These are phyloP conservation scores for Phytopythium ostracodes DNA, from an alignment of 352 stramenopile genomes.

Conservation along the genomic window DNA sequence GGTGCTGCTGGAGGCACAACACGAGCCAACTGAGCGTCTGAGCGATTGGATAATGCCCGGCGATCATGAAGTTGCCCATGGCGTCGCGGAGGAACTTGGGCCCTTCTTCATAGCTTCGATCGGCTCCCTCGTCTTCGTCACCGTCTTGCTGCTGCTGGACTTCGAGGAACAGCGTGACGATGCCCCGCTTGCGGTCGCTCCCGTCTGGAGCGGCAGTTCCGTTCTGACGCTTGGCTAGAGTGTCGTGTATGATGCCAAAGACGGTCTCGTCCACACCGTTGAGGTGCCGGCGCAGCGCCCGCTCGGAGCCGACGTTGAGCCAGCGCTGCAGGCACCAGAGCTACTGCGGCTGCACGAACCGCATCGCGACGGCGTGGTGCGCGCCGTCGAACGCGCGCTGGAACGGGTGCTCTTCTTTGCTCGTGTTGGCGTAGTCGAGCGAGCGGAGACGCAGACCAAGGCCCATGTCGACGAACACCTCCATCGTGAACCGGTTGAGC, in stretches of 20 bases:
- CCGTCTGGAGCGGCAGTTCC: background rate
- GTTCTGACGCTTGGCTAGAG: slow-evolving; percentile 2
- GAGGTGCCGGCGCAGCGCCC: slow-evolving; percentile 13
- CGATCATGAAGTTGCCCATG: background rate
- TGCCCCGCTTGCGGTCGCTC: background rate
- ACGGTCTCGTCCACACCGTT: slow-evolving; percentile 12
- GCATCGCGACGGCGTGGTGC: background rate
- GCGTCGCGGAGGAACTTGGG: background rate
- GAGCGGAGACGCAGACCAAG: slow-evolving; percentile 18
- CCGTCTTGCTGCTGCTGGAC: background rate
- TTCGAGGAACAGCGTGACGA: slow-evolving; percentile 6
- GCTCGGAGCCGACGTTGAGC: slow-evolving; percentile 26
- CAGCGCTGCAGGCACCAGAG: slow-evolving; percentile 13
- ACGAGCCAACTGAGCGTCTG: slow-evolving; percentile 16
- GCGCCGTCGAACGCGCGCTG: slow-evolving; percentile 12
- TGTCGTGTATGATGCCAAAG: slow-evolving; percentile 11
- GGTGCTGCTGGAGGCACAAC: slow-evolving; percentile 22
- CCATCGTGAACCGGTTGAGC: slow-evolving; percentile 28
- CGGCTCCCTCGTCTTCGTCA: background rate
- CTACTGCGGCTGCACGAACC: slow-evolving; percentile 2
- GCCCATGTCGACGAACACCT: slow-evolving; percentile 27
- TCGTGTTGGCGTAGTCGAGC: slow-evolving; percentile 16
- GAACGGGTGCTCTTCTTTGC: slow-evolving; percentile 18
- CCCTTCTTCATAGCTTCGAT: slow-evolving; percentile 14
- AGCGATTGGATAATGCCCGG: slow-evolving; percentile 1